phyloP scores from a whole-genome alignment of 352 stramenopile genomes.

The Pelagophyceae sp. region DNA sequence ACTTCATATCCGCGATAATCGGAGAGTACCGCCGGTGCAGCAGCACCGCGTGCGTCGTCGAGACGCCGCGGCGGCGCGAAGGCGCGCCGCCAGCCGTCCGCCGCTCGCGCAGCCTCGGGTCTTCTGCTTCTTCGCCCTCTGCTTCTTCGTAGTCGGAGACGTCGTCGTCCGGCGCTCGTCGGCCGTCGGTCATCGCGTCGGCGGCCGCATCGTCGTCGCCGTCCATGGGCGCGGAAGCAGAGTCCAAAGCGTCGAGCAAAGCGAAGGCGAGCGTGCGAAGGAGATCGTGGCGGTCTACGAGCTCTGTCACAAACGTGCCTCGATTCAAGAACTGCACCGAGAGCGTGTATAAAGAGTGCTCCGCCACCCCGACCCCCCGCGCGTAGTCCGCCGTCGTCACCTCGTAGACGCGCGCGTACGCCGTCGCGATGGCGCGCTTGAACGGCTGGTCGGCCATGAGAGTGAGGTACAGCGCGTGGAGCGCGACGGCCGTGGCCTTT shows the following conservation, averaged over 20 bases:
- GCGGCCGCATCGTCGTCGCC: not conserved
- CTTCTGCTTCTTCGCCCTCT: not conserved
- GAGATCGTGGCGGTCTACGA: conserved; percentile 24
- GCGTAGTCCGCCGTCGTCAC: conserved; percentile 58
- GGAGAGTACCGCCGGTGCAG: conserved; percentile 85
- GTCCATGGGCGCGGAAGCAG: not conserved
- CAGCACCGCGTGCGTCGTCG: conserved; percentile 73
- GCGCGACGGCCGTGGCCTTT: conserved; percentile 57
- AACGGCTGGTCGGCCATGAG: conserved; percentile 90
- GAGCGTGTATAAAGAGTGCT: conserved; percentile 72
- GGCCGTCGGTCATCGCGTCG: not conserved
- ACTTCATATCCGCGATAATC: conserved; percentile 91
- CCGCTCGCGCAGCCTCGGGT: not conserved
- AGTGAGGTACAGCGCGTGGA: conserved; percentile 87
- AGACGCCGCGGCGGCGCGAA: conserved; percentile 36
- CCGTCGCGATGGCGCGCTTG: conserved; percentile 85
- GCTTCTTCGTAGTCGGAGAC: not conserved
- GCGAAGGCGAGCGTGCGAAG: conserved; percentile 22
- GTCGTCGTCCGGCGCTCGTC: not conserved
- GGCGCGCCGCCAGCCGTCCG: not conserved
- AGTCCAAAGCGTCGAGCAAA: conserved; percentile 13
- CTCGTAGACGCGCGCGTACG: conserved; percentile 86
- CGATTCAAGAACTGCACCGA: conserved; percentile 97
- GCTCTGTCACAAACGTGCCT: conserved; percentile 82
- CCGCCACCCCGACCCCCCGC: conserved; percentile 53